A percentile compares a stretch with the other conserved stretches of the same genome.
phyloP scores from a whole-genome alignment of 306 rosid species.

The Calophaca sinica region DNA sequence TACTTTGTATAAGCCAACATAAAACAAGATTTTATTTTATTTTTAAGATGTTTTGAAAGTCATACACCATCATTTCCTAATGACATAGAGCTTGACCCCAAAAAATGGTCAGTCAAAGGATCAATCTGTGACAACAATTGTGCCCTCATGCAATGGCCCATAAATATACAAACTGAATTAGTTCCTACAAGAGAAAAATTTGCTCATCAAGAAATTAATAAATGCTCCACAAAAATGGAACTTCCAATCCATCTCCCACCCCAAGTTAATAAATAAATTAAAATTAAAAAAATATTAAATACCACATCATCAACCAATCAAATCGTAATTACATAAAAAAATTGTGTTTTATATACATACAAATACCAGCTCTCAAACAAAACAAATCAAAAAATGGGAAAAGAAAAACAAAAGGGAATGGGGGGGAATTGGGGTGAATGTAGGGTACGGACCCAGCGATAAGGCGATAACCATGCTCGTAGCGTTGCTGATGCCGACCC shows the following conservation, averaged over 20 bases:
- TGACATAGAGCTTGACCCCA: neutral
- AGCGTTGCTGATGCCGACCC: slow-evolving; percentile 84
- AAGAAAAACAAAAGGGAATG: neutral
- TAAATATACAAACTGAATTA: no score
- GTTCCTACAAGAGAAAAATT: no score
- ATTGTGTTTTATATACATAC: no score
- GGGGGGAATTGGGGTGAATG: neutral
- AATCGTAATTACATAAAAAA: no score
- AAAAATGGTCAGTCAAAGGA: neutral
- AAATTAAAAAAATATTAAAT: no score
- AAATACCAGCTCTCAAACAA: neutral
- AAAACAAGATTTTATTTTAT: neutral
- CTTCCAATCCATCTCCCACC: neutral
- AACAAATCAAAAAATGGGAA: no score
- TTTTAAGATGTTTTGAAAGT: neutral
- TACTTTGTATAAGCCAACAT: neutral
- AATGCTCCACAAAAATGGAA: neutral
- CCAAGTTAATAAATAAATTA: neutral
- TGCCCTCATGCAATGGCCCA: neutral
- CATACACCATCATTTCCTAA: neutral
- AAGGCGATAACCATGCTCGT: slow-evolving; percentile 79
- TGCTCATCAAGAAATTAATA: neutral
- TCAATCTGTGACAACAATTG: neutral
- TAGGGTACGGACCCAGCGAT: slow-evolving; percentile 65
- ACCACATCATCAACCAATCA: no score